Evolutionary conservation across 2,329 filamentous ascomycete genomes (phyloP).

Genomic region (Cercospora sesami): DNA sequence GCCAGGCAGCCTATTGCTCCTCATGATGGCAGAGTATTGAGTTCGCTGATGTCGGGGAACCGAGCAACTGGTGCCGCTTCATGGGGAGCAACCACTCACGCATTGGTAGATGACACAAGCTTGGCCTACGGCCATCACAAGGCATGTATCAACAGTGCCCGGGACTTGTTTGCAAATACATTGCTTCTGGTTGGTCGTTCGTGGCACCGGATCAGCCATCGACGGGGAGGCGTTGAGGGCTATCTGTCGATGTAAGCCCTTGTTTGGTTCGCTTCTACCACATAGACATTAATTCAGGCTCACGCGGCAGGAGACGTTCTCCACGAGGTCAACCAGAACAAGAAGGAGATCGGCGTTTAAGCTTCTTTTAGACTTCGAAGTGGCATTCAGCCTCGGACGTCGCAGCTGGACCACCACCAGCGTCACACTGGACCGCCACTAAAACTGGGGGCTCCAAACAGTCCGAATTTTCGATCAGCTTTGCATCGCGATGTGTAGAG

Average conservation of each 20-base stretch:
- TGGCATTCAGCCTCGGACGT: slow-evolving; percentile 16
- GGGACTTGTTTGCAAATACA: slow-evolving; percentile 5
- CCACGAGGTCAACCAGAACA: not conserved
- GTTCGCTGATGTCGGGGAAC: slow-evolving; percentile 3
- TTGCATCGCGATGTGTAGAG: not conserved
- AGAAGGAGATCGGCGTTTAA: slow-evolving; percentile 18
- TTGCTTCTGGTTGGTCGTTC: slow-evolving; percentile 4
- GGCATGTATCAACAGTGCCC: not conserved
- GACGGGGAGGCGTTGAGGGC: not conserved
- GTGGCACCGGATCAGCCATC: not conserved
- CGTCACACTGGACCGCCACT: not conserved
- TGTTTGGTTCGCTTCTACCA: slow-evolving; percentile 2
- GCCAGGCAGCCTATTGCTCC: slow-evolving; percentile 2
- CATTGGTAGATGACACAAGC: slow-evolving; percentile 7
- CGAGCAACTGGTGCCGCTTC: slow-evolving; percentile 6
- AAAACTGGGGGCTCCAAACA: not conserved
- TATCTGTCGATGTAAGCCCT: not conserved
- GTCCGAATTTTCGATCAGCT: not conserved
- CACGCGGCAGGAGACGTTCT: not conserved
- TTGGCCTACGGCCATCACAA: not conserved
- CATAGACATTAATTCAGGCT: not conserved
- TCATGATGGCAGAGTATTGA: not conserved
- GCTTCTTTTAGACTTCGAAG: slow-evolving; percentile 16
- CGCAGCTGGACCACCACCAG: slow-evolving; percentile 1
- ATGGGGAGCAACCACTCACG: not conserved